These are phyloP conservation scores for Thyridium curvatum DNA, from an alignment of 2,329 filamentous ascomycete species.

Conservation along the genomic window DNA sequence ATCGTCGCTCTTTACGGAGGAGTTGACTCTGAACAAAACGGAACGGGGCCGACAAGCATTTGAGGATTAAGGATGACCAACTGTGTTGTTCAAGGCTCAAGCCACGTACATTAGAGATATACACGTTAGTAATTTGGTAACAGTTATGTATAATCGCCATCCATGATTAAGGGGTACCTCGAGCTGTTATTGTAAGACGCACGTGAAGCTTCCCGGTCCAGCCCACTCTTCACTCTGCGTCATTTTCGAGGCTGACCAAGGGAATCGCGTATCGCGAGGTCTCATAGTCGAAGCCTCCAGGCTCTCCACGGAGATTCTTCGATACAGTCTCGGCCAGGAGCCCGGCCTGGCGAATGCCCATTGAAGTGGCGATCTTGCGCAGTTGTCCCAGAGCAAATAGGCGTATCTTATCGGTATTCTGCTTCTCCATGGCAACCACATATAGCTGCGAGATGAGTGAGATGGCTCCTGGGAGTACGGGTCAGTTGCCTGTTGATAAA, in stretches of 20 bases:
- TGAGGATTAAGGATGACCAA: background rate
- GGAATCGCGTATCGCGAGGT: no score
- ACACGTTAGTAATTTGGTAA: no score
- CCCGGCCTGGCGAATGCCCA: constrained; percentile 12
- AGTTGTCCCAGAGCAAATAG: constrained; percentile 10
- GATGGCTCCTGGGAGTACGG: constrained; percentile 1
- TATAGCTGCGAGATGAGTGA: constrained; percentile 10
- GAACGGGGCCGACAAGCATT: constrained; percentile 7
- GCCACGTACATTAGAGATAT: no score
- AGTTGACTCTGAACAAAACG: constrained; percentile 3
- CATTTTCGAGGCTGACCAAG: no score
- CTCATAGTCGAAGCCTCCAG: no score
- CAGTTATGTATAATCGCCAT: no score
- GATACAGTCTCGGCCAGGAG: constrained; percentile 10
- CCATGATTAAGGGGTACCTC: no score
- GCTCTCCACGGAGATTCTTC: background rate
- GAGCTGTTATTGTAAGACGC: no score
- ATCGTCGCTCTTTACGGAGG: constrained; percentile 3
- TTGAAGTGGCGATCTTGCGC: constrained; percentile 5
- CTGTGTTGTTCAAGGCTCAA: no score
- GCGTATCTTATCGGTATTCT: constrained; percentile 6
- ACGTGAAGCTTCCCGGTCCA: no score
- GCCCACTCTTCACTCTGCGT: no score
- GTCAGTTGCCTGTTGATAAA: background rate
- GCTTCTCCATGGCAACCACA: constrained; percentile 8